Evolutionary conservation across 2,329 filamentous ascomycete species (phyloP).

Genomic region (Cladosporium sp.): DNA sequence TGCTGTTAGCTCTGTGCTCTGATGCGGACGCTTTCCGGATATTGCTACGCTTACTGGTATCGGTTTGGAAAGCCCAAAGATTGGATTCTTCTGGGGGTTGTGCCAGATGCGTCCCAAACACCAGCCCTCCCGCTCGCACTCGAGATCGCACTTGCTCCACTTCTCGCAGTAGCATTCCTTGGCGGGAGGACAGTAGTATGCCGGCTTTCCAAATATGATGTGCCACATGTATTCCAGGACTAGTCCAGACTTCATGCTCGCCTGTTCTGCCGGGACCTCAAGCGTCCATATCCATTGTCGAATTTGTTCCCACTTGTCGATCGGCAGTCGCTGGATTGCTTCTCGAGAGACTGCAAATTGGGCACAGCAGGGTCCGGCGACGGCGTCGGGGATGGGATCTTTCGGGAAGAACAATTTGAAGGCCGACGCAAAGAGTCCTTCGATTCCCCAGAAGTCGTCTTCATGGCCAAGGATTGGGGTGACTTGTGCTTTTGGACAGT

Average conservation of each 20-base stretch:
- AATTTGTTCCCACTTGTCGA: background rate
- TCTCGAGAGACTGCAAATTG: background rate
- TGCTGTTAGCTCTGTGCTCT: background rate
- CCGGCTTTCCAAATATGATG: slow-evolving; percentile 43
- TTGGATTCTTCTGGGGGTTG: background rate
- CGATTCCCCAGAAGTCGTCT: background rate
- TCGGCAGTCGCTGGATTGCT: background rate
- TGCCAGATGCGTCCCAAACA: background rate
- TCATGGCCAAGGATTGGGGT: background rate
- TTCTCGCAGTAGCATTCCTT: slow-evolving; percentile 30
- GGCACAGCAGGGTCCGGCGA: background rate
- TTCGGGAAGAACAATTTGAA: background rate
- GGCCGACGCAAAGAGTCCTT: background rate
- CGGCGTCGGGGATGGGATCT: background rate
- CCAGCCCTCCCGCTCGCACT: slow-evolving; percentile 13
- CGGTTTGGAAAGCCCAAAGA: background rate
- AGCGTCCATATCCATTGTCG: background rate
- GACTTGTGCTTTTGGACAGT: background rate
- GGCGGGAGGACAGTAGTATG: slow-evolving; percentile 32
- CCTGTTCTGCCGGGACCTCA: background rate
- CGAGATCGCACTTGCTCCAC: slow-evolving; percentile 16
- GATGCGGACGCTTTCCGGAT: background rate
- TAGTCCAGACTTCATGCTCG: slow-evolving; percentile 41
- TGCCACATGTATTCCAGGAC: slow-evolving; percentile 63
- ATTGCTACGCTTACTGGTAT: background rate